A percentile compares a stretch with the other conserved stretches of the same genome.
phyloP scores from a whole-genome alignment of 139 green algal species.

The Picochlorum sp. region DNA sequence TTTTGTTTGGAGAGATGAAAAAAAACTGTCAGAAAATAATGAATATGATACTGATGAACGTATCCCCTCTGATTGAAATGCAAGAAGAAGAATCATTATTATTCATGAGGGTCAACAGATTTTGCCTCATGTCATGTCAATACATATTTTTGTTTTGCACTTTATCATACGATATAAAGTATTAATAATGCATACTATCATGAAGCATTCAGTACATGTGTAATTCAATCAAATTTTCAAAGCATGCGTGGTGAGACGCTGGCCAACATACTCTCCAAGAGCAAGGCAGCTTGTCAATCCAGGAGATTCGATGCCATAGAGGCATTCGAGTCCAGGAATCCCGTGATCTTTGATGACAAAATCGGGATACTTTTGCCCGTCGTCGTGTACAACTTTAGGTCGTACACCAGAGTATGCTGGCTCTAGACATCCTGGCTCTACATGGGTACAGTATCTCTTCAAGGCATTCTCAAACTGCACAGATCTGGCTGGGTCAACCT shows the following conservation, averaged over 20 bases:
- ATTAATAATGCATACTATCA: too few species aligned
- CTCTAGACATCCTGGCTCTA: constrained; percentile 54
- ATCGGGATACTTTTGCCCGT: constrained; percentile 46
- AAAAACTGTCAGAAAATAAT: too few species aligned
- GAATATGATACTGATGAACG: too few species aligned
- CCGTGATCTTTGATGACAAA: constrained; percentile 57
- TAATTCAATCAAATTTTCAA: too few species aligned
- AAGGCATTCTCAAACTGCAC: constrained; percentile 52
- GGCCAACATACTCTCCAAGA: constrained; percentile 52
- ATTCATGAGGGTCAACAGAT: too few species aligned
- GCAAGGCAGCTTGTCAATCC: constrained; percentile 68
- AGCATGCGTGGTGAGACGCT: background rate
- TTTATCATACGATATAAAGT: too few species aligned
- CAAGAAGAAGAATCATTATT: too few species aligned
- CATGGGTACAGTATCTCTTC: constrained; percentile 58
- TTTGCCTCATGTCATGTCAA: constrained; percentile 1
- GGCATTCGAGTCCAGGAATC: constrained; percentile 51
- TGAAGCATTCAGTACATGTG: too few species aligned
- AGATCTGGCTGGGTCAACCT: constrained; percentile 39
- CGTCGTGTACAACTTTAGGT: constrained; percentile 43
- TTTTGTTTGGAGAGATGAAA: background rate
- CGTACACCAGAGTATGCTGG: constrained; percentile 56
- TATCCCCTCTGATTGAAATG: too few species aligned
- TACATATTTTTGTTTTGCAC: background rate
- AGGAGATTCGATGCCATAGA: constrained; percentile 83